Evolutionary conservation across 2,329 filamentous ascomycete species (phyloP), one percentile per base, ranked within the genome.

Genomic region (Colletotrichum sp.): DNA sequence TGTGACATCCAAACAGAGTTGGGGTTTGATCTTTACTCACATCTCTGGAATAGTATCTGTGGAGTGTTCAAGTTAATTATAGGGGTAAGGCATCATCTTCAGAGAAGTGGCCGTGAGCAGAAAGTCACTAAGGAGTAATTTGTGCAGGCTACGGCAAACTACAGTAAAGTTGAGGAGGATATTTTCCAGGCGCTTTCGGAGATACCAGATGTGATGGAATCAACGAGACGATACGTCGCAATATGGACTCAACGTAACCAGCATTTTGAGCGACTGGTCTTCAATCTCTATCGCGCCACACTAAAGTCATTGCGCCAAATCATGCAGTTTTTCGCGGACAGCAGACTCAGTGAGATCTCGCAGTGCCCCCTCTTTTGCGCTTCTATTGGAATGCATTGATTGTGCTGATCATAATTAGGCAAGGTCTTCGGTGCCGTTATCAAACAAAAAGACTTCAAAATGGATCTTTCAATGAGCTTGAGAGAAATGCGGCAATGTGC

Each of bases 271-370:
- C 26, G 67, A 24, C 26, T 66, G 16, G 73, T 70, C 8, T 75
- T 76, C 49, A 63, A 78, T 3, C 67, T 78, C 7, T 78, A 63
- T 30, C 69, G 65, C 6, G 57, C 77, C 4, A 68, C 75, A 21
- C n/a, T 77, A 18, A 36, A 63, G 16, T 21, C 70, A 5, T 24
- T 78, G 6, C 21, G 49, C n/a, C 75, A 75, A 7, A 52, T 77
- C 21, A 78, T 78, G 75, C 75, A 74, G 28, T 78, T 78, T 24
- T 75, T 78, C 26, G 71, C 67, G 4, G 77, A 77, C 21, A 62
- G 71, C n/a, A 69, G 55, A n/a, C 9, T 52, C n/a, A 24, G 64
- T 67, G 28, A 18, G 62, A n/a, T 5, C 5, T 24, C 18, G 6
- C 63, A 26, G 28, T 3, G 9, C 49, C 16, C 52, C 0, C 52